Conservation (phyloP, 208 protist genomes). For the Spongospora subterranea region DNA sequence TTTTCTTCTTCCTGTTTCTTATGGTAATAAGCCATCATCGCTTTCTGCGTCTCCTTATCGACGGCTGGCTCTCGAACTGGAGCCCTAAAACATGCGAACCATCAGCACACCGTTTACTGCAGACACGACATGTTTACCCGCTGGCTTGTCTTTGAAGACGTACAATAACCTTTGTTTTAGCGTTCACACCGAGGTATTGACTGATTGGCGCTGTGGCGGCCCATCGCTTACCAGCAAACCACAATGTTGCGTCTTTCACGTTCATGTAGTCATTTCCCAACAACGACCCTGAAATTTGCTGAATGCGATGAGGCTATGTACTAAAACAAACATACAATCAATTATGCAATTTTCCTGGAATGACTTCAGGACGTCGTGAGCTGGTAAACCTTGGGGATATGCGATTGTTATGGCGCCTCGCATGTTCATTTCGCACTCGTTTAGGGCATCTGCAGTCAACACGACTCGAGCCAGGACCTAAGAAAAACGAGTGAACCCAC, state of each 20-base stretch:
- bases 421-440: constrained; percentile 55
- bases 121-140: neutral
- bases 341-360: neutral
- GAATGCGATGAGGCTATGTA: neutral
- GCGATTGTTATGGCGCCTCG: constrained; percentile 57
- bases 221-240: constrained; percentile 65
- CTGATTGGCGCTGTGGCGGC: neutral
- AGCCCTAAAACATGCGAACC: neutral
- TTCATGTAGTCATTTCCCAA: constrained; percentile 62
- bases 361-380: neutral
- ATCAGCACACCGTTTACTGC: neutral
- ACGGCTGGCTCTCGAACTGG: constrained; percentile 64
- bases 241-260: constrained; percentile 56
- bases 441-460: neutral
- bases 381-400: constrained; percentile 50
- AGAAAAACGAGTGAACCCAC: too few species aligned
- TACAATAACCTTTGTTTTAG: constrained; percentile 67
- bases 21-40: constrained; percentile 70
- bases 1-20: constrained; percentile 67
- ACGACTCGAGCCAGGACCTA: constrained; percentile 2
- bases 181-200: constrained; percentile 64
- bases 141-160: constrained; percentile 62
- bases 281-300: neutral
- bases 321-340: neutral
- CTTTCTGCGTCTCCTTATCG: constrained; percentile 68